Conservation (phyloP, 1,139 yeast genomes). For the Saccharomycopsis hybrid region DNA sequence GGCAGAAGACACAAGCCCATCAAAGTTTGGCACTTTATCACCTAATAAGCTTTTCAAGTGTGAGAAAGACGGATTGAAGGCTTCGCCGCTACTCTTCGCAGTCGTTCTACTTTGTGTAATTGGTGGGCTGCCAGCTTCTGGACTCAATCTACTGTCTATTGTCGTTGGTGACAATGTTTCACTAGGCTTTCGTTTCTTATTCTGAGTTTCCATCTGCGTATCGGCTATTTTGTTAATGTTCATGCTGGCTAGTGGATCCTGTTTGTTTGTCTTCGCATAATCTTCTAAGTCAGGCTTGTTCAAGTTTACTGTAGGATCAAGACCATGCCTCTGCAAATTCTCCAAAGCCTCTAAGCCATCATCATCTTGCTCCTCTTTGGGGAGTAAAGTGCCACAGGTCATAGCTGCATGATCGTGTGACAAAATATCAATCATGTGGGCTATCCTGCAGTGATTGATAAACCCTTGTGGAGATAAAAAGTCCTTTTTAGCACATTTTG, state of each 20-base stretch:
- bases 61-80: not conserved
- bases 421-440: conserved; percentile 65
- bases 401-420: conserved; percentile 74
- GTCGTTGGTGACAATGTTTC: conserved; percentile 1
- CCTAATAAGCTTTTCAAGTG: conserved; percentile 18
- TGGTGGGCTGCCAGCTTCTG: not conserved
- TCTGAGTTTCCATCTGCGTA: not conserved
- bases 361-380: conserved; percentile 54
- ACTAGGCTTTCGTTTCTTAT: conserved; percentile 1
- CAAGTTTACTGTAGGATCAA: conserved; percentile 30
- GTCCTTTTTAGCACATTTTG: conserved; percentile 59
- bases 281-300: conserved; percentile 14
- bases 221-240: not conserved
- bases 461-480: conserved; percentile 79
- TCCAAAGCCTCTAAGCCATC: conserved; percentile 43
- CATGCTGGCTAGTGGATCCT: conserved; percentile 8
- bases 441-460: conserved; percentile 66
- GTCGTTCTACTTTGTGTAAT: too few relatives aligned
- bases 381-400: conserved; percentile 56
- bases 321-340: conserved; percentile 35
- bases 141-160: not conserved
- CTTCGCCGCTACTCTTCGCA: not conserved
- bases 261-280: conserved; percentile 11
- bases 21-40: conserved; percentile 13
- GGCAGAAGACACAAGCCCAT: conserved; percentile 9